Base-by-base conservation (phyloP, 352 stramenopile species). In the Phytophthora europaea region DNA sequence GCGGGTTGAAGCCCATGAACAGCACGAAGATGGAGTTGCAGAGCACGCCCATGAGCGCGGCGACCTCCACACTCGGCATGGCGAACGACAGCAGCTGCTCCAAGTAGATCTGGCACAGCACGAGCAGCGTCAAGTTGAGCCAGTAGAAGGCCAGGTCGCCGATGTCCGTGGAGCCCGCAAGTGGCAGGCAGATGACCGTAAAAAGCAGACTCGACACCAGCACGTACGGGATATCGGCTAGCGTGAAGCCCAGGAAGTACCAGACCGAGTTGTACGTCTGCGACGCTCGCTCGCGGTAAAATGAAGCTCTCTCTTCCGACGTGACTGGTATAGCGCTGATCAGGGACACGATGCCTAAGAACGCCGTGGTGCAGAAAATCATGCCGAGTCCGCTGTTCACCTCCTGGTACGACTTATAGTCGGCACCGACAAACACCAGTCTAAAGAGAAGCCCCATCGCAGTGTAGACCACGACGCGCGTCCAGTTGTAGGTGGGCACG, bases 251-350 rank as follows among this genome's bases (percentile, higher is more conserved):
- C 13, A 94, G 22, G 31, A 78, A 78, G 48, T 97, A 90, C 55
- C 87, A 81, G 26, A 76, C 71, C 13, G 84, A 66, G 45, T 86
- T 75, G 65, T 98, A 98, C 68, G 93, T 97, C 50, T 90, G 65
- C 7, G 87, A 85, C 16, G 84, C 81, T 23, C 91, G 88, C 70
- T 98, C 92, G 8, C 91, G 76, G 80, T 98, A 98, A 65, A 95
- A 98, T 61, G 92, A 79, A 22, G 90, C 89, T 8, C 93, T 81
- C 62, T 97, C 86, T 47, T 85, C 83, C 43, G 90, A 87, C 36
- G 95, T 81, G 3, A 97, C 71, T 10, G 90, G 80, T 4, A 98
- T 43, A 10, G 85, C 83, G 3, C 73, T 91, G 55, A 94, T 82
- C 28, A 97, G 76, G 22, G 80, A 82, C 28, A 94, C 88, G 33